Conservation (phyloP, 1,284 basidiomycete species). For the Cryptococcus sp. region DNA sequence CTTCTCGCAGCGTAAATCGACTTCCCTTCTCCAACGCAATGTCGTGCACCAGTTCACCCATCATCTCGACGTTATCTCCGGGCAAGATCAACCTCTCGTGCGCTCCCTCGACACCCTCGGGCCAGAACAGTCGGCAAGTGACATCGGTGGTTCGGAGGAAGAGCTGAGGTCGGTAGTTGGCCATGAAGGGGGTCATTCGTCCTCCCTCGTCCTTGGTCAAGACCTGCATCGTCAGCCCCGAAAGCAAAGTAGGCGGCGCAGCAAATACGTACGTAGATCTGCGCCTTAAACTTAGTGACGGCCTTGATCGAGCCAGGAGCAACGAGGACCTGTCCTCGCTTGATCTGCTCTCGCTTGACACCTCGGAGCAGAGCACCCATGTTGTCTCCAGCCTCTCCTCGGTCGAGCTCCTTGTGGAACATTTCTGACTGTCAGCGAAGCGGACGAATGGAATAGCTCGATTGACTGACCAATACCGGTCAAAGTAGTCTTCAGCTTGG, state of each 20-base stretch:
- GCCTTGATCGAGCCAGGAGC: slow-evolving; percentile 90
- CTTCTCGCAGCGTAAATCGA: slow-evolving; percentile 96
- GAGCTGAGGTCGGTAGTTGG: slow-evolving; percentile 92
- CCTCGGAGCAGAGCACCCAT: slow-evolving; percentile 97
- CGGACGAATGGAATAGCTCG: background rate
- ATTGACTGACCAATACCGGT: slow-evolving; percentile 77
- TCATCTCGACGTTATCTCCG: slow-evolving; percentile 94
- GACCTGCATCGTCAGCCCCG: slow-evolving; percentile 50
- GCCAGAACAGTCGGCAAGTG: slow-evolving; percentile 80
- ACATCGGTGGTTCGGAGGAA: slow-evolving; percentile 96
- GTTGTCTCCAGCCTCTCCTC: slow-evolving; percentile 98
- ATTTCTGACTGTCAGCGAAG: slow-evolving; percentile 60
- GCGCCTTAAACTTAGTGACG: slow-evolving; percentile 88
- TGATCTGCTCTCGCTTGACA: slow-evolving; percentile 93
- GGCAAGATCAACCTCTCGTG: slow-evolving; percentile 92
- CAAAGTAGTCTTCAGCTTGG: slow-evolving; percentile 81
- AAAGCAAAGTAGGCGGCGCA: too few species aligned
- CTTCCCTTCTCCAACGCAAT: slow-evolving; percentile 88
- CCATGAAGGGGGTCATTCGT: slow-evolving; percentile 95
- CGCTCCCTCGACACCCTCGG: slow-evolving; percentile 60
- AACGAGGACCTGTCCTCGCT: slow-evolving; percentile 87
- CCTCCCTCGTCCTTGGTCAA: slow-evolving; percentile 98
- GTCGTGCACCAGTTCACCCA: slow-evolving; percentile 78
- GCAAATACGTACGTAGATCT: slow-evolving; percentile 67
- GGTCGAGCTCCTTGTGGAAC: slow-evolving; percentile 99